These are phyloP conservation scores for Mortierella hygrophila DNA, from an alignment of 192 early-diverging fungal species.

Conservation along the genomic window DNA sequence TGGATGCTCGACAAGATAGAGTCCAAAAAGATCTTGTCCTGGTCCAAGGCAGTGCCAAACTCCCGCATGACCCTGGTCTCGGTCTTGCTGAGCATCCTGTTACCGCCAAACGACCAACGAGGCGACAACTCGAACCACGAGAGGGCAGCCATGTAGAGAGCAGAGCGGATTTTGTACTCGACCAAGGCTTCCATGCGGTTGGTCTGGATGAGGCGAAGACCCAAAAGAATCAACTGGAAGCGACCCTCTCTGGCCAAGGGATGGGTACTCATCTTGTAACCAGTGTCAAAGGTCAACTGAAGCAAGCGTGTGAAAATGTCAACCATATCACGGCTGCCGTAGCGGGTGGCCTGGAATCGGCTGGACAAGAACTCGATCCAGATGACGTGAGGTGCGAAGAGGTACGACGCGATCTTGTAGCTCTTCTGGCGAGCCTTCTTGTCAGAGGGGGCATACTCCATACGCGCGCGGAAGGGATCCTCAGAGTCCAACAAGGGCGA, in stretches of 20 bases:
- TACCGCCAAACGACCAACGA: slow-evolving; percentile 85
- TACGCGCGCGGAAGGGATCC: slow-evolving; percentile 90
- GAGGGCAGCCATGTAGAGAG: slow-evolving; percentile 79
- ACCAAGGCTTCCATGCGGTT: slow-evolving; percentile 73
- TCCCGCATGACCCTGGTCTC: slow-evolving; percentile 79
- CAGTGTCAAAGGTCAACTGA: slow-evolving; percentile 76
- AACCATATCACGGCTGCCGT: slow-evolving; percentile 78
- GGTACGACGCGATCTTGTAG: slow-evolving; percentile 68
- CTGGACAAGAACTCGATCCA: slow-evolving; percentile 91
- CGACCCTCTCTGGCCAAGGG: slow-evolving; percentile 81
- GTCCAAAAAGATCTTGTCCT: slow-evolving; percentile 71
- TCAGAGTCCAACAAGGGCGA: slow-evolving; percentile 66
- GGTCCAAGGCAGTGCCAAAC: slow-evolving; percentile 68
- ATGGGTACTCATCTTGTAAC: slow-evolving; percentile 67
- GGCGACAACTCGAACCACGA: slow-evolving; percentile 87
- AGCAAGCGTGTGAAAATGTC: slow-evolving; percentile 85
- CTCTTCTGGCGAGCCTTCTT: slow-evolving; percentile 77
- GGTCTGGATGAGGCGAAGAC: slow-evolving; percentile 80
- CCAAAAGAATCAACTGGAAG: slow-evolving; percentile 82
- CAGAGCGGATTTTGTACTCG: slow-evolving; percentile 73
- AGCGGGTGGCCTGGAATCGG: slow-evolving; percentile 86
- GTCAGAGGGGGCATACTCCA: slow-evolving; percentile 94
- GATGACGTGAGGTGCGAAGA: slow-evolving; percentile 80
- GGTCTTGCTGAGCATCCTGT: slow-evolving; percentile 69
- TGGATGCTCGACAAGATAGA: slow-evolving; percentile 62